Base-by-base conservation (phyloP, 495 filamentous ascomycete genomes). In the Ascodesmis nigricans region DNA sequence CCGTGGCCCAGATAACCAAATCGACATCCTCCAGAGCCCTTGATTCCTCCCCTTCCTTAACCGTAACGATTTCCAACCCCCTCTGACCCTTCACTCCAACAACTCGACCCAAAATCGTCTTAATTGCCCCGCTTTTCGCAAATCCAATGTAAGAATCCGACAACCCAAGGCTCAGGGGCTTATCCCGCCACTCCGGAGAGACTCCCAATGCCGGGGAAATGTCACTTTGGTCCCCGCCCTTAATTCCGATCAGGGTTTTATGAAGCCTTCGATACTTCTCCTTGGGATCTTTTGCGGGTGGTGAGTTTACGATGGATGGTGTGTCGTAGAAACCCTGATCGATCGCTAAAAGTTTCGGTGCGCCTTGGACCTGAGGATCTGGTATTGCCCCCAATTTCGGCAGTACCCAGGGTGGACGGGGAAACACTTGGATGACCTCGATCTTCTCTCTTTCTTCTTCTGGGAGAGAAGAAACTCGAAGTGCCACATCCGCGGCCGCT, bases 271-370 rank as follows among this genome's bases (percentile, higher is more conserved):
- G 56, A 10, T 67, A 62, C 13, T 60, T 58, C 5, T 75, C 67
- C 5, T 57, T 38, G 0, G 63, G 52, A 21, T 77, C 60, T 18
- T 67, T 64, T 73, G 75, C 19, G 69, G 58, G 0, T 52, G 55
- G 29, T 75, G 50, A n/a, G 57, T 57, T 5, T 60, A 61, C 0
- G 58, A 53, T 2, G 68, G 65, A 16, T 11, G 58, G 52, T 4
- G 78, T 53, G 40, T 90, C 76, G 47, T 78, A 82, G 18, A 83
- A 64, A 16, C 60, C 56, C 16, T 87, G 53, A 50, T 92, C 82
- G n/a, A 79, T n/a, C n/a, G n/a, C n/a, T n/a, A n/a, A n/a, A n/a
- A n/a, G n/a, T n/a, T n/a, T n/a, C n/a, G n/a, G n/a, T n/a, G n/a
- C n/a, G n/a, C n/a, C n/a, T n/a, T n/a, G n/a, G n/a, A n/a, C n/a